phyloP scores from a whole-genome alignment of 2,329 filamentous ascomycete species.

The Elsinoe perseae region DNA sequence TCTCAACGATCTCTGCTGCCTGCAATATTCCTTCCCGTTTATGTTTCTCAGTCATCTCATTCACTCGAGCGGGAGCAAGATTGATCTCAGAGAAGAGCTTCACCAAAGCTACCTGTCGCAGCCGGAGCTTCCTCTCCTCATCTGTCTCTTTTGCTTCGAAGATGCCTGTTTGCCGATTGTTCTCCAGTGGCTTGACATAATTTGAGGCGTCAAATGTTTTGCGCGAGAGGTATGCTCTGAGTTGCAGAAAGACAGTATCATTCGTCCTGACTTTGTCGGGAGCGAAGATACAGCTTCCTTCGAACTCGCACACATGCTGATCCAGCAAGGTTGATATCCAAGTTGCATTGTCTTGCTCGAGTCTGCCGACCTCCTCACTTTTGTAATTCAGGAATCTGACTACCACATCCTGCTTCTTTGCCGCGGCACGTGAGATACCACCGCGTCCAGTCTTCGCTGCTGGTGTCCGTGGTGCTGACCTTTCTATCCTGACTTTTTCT shows the following conservation, averaged over 20 bases:
- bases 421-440: constrained; percentile 41
- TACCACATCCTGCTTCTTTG: constrained; percentile 71
- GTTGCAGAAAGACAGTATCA: constrained; percentile 87
- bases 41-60: constrained; percentile 64
- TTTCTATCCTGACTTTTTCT: constrained; percentile 77
- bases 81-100: constrained; percentile 86
- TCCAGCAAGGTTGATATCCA: constrained; percentile 93
- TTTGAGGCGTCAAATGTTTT: constrained; percentile 62
- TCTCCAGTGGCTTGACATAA: constrained; percentile 55
- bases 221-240: constrained; percentile 67
- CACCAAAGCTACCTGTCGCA: constrained; percentile 81
- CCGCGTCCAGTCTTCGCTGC: constrained; percentile 35
- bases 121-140: constrained; percentile 74
- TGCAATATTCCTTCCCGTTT: constrained; percentile 77
- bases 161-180: constrained; percentile 63
- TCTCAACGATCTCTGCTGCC: constrained; percentile 81
- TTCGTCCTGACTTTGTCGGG: constrained; percentile 80
- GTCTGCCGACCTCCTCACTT: constrained; percentile 75
- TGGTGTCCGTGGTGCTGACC: constrained; percentile 63
- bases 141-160: constrained; percentile 80
- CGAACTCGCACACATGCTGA: constrained; percentile 78
- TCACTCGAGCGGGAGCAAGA: constrained; percentile 66
- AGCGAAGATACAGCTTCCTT: constrained; percentile 80
- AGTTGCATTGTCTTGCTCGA: constrained; percentile 77
- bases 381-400: constrained; percentile 78